Base-by-base conservation (phyloP, 75 land plant species). In the Picea glauca region DNA sequence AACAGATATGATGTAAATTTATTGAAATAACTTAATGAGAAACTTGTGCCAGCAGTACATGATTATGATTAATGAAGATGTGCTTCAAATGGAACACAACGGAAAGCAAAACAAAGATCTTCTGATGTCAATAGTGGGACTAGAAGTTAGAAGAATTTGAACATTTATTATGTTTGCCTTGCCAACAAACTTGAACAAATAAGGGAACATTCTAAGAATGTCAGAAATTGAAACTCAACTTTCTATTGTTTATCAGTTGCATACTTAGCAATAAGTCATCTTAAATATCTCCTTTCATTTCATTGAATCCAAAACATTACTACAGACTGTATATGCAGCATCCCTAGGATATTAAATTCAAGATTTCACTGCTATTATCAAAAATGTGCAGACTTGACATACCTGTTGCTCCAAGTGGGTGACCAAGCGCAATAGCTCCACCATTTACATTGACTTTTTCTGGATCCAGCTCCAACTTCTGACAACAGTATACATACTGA, bases 371-470 rank as follows among this genome's bases (percentile, higher is more conserved):
- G 15, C 38, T 14, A 4, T 15, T 13, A 65, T 32, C 14, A 31
- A 31, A 32, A 65, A 65, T 65, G 56, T 50, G 68, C 38, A 32
- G 13, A 32, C 35, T 68, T 40, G 40, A 21, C 74, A n/a, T 79
- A 78, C 82, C 82, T 38, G 82, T 81, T 58, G 72, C 82, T 33
- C 82, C 82, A 12, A 81, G 68, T 58, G 82, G 82, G 21, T 81
- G 82, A 59, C 82, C 82, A 18, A 81, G 82, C 9, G 82, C 82
- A 58, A 81, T 78, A 40, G 82, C 82, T 58, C 82, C 82, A 23
- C 82, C 82, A 78, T 81, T 81, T 38, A 81, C 82, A 81, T 81
- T 81, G n/a, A 81, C 82, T 54, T 81, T 81, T 40, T 81, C 81
- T 11, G 57, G 20, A 50, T 81, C 82, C 58, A 81, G 31, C 14